Conservation (phyloP, 352 stramenopile species). For the Sclerospora graminicola region DNA sequence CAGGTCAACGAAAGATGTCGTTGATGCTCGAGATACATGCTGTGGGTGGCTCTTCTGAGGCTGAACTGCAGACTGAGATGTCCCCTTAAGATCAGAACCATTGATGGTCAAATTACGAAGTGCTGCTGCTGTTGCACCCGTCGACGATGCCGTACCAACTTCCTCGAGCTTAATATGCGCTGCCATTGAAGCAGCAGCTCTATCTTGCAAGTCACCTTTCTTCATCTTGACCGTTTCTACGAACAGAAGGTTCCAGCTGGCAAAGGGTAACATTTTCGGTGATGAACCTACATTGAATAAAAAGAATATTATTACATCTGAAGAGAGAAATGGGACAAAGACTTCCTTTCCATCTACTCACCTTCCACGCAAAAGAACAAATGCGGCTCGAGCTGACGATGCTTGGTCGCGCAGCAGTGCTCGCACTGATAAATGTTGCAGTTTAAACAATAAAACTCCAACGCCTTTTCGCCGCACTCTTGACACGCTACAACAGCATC, state of each 20-base stretch:
- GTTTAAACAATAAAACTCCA: constrained; percentile 47
- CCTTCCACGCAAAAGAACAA: constrained; percentile 56
- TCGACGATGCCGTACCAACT: neutral
- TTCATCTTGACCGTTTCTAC: constrained; percentile 34
- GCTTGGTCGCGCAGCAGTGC: constrained; percentile 33
- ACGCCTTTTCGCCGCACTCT: constrained; percentile 25
- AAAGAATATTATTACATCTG: neutral
- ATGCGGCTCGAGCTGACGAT: constrained; percentile 25
- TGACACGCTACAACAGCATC: constrained; percentile 33
- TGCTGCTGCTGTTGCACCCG: constrained; percentile 9
- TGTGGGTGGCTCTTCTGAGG: constrained; percentile 8
- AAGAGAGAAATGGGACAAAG: too few relatives aligned
- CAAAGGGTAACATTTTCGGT: constrained; percentile 31
- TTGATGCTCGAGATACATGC: constrained; percentile 1
- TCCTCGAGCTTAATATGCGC: constrained; percentile 17
- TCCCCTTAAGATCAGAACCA: neutral
- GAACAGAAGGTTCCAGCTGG: constrained; percentile 33
- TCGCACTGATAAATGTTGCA: constrained; percentile 53
- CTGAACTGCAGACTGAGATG: neutral
- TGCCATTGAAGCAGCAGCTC: neutral
- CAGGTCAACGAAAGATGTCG: constrained; percentile 24
- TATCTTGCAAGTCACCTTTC: constrained; percentile 22
- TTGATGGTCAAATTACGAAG: constrained; percentile 22
- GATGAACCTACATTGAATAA: constrained; percentile 19
- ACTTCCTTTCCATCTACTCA: constrained; percentile 2